These are phyloP conservation scores for Guyanaporus albipodus DNA, from an alignment of 768 basidiomycete species.

Conservation along the genomic window DNA sequence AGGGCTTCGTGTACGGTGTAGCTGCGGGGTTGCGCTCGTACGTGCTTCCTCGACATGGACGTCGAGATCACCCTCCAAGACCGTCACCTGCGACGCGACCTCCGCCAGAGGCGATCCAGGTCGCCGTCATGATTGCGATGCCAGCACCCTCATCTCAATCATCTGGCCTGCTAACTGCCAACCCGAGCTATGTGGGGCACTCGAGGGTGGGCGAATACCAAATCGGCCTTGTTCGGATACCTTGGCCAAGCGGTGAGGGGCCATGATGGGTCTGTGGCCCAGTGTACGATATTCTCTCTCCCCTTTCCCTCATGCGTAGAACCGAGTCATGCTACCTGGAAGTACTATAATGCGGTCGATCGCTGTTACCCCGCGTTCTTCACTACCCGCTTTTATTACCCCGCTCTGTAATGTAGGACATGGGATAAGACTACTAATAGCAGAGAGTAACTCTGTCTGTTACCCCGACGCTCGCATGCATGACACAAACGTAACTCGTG, in stretches of 20 bases:
- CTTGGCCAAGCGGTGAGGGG: slow-evolving; percentile 28
- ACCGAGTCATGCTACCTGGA: neutral
- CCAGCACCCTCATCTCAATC: slow-evolving; percentile 26
- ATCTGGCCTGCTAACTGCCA: neutral
- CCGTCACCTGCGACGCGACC: slow-evolving; percentile 11
- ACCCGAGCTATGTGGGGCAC: slow-evolving; percentile 5
- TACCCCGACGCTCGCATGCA: neutral
- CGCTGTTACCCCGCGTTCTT: neutral
- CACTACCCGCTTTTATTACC: neutral
- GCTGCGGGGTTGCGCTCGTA: slow-evolving; percentile 6
- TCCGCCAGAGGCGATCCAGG: slow-evolving; percentile 29
- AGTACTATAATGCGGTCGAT: neutral
- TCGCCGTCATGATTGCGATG: slow-evolving; percentile 48
- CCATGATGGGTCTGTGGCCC: no score
- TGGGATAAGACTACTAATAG: no score
- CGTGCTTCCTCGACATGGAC: slow-evolving; percentile 4
- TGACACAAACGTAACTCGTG: slow-evolving; percentile 1
- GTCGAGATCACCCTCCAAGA: slow-evolving; percentile 1
- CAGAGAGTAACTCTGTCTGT: no score
- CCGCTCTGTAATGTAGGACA: slow-evolving; percentile 6
- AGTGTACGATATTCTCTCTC: neutral
- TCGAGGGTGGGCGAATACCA: slow-evolving; percentile 35
- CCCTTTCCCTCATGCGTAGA: neutral
- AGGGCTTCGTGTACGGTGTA: neutral
- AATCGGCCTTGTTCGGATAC: slow-evolving; percentile 41